Evolutionary conservation across 495 filamentous ascomycete genomes (phyloP).

Genomic region (Articulospora tetracladia): DNA sequence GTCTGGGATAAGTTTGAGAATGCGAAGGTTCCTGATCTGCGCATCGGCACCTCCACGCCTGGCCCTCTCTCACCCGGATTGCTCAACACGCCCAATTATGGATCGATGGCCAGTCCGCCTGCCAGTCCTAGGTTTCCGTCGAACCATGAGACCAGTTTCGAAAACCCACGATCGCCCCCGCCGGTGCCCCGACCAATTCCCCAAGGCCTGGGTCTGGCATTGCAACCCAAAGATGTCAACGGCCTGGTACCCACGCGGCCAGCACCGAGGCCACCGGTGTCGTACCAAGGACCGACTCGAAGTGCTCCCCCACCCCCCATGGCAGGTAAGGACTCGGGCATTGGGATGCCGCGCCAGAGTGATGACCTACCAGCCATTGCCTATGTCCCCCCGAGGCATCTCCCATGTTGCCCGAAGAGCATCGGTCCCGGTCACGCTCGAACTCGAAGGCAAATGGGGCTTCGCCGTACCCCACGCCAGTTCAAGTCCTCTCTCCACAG

Average conservation of each 20-base stretch:
- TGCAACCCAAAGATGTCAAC: slow-evolving; percentile 43
- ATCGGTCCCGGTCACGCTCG: slow-evolving; percentile 38
- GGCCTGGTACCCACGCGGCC: slow-evolving; percentile 60
- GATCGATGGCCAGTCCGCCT: slow-evolving; percentile 67
- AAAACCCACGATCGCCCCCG: slow-evolving; percentile 91
- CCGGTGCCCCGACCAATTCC: slow-evolving; percentile 67
- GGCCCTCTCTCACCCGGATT: slow-evolving; percentile 35
- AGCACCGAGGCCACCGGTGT: slow-evolving; percentile 58
- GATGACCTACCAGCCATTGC: slow-evolving; percentile 44
- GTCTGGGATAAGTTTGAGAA: slow-evolving; percentile 95
- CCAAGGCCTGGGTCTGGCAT: slow-evolving; percentile 17
- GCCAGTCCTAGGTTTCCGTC: slow-evolving; percentile 89
- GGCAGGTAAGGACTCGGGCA: slow-evolving; percentile 47
- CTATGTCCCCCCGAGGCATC: slow-evolving; percentile 43
- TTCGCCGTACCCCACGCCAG: slow-evolving; percentile 34
- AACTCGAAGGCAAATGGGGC: slow-evolving; percentile 47
- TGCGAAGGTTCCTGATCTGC: slow-evolving; percentile 59
- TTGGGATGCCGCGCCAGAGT: slow-evolving; percentile 46
- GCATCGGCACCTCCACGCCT: slow-evolving; percentile 37
- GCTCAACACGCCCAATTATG: slow-evolving; percentile 42
- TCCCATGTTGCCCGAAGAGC: slow-evolving; percentile 51
- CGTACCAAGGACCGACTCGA: slow-evolving; percentile 32
- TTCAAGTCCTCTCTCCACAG: slow-evolving; percentile 34
- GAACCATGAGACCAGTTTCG: slow-evolving; percentile 90
- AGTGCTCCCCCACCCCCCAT: slow-evolving; percentile 39